Base-by-base conservation (phyloP, 202 grass and related monocot species). In the Panicum virgatum region DNA sequence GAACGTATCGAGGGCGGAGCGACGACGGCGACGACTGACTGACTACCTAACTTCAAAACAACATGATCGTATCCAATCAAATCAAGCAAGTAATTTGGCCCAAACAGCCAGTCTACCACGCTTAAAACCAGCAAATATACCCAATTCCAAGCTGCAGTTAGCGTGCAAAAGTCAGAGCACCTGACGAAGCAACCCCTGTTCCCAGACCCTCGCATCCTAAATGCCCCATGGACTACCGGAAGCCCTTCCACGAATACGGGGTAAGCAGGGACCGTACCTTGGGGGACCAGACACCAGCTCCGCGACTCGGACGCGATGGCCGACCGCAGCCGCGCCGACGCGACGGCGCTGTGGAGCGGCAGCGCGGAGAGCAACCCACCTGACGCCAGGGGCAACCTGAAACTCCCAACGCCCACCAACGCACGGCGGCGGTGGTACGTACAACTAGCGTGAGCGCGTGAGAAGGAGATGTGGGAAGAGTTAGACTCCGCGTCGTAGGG, bases 281-380 rank as follows among this genome's bases (percentile, higher is more conserved):
- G 85, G 32, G 93, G 93, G 59, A 92, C 79, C 65, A 86, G 82
- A 16, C 90, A 90, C 90, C 90, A 96, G 51, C 83, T 84, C 52
- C 92, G 93, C 1, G 90, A 90, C 18, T 90, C 88, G 4, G 87
- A 72, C 0, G 90, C 71, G 71, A 96, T 88, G n/a, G 82, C 69
- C 16, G 90, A 96, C 40, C 19, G 78, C 12, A 96, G 86, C 26
- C 93, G 76, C 36, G 90, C 80, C 0, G 90, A 84, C 6, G 87
- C 93, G 68, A 95, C 58, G 27, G 87, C 85, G 81, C 76, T 92
- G 87, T 95, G 92, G 59, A 95, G 90, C 18, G 93, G 93, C 52
- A 95, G 74, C 45, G 74, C 82, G 7, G 90, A 88, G 53, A 92
- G 60, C 76, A 92, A 62, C 13, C 82, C 80, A 39, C 48, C 76